Conservation (phyloP, 225 moss, liverwort and hornwort genomes). For the Sphagnum contortum region DNA sequence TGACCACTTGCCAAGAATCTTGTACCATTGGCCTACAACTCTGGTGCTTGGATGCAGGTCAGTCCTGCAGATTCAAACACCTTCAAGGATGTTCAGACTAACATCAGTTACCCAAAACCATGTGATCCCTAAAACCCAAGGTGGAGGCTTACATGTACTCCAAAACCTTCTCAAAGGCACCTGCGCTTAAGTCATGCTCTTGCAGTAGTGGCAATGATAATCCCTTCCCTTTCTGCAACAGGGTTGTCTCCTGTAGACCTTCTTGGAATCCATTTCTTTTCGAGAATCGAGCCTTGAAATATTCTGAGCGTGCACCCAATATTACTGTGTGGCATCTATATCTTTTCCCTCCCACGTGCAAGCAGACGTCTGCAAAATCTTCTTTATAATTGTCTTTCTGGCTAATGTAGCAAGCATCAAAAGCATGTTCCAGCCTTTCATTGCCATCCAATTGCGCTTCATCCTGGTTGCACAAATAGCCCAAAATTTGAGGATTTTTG, state of each 20-base stretch:
- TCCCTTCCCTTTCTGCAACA: slow-evolving; percentile 12
- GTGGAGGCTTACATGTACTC: slow-evolving; percentile 70
- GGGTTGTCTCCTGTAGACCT: slow-evolving; percentile 16
- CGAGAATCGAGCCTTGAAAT: slow-evolving; percentile 81
- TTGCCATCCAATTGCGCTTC: slow-evolving; percentile 11
- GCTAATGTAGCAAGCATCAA: slow-evolving; percentile 40
- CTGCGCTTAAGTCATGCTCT: slow-evolving; percentile 71
- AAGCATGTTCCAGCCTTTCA: slow-evolving; percentile 33
- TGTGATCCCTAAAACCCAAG: neutral
- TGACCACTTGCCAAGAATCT: no score
- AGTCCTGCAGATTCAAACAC: no score
- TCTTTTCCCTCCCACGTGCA: slow-evolving; percentile 51
- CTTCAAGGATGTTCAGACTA: no score
- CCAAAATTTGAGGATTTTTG: no score
- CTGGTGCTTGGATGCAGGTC: no score
- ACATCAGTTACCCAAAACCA: neutral
- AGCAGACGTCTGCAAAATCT: slow-evolving; percentile 67
- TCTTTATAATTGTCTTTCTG: slow-evolving; percentile 36
- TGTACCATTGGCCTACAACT: no score
- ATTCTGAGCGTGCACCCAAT: slow-evolving; percentile 67
- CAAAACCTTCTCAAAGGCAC: slow-evolving; percentile 66
- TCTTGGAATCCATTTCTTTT: slow-evolving; percentile 48
- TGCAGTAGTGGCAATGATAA: slow-evolving; percentile 41
- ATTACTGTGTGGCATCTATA: slow-evolving; percentile 77
- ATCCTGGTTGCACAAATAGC: slow-evolving; percentile 11